Percentiles rank a stretch among this genome's conserved stretches.
Evolutionary conservation across 352 stramenopile genomes (phyloP).

Genomic region (Aphanomyces euteiches): DNA sequence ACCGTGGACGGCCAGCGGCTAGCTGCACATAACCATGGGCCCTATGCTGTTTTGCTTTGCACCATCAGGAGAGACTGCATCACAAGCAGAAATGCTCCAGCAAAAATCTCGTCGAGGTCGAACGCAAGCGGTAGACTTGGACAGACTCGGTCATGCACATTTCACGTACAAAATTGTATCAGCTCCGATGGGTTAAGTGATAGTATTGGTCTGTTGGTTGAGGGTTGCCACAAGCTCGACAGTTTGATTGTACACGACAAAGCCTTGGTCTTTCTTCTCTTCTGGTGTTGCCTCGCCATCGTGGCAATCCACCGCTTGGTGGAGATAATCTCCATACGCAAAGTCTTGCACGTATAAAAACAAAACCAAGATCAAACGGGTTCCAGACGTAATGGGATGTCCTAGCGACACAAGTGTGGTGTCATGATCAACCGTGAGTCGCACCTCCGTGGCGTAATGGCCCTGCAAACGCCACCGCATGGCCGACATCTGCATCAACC

Average conservation of each 20-base stretch:
- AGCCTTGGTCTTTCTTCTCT: not conserved
- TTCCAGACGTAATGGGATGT: constrained; percentile 33
- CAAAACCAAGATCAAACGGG: constrained; percentile 36
- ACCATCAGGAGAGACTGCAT: no score
- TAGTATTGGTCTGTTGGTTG: constrained; percentile 10
- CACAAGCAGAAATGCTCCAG: no score
- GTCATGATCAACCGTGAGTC: constrained; percentile 17
- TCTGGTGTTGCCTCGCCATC: constrained; percentile 33
- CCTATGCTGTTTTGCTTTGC: no score
- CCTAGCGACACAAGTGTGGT: constrained; percentile 13
- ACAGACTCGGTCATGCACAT: no score
- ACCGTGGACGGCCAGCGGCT: no score
- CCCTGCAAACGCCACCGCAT: constrained; percentile 35
- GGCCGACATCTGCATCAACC: constrained; percentile 31
- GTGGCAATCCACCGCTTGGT: constrained; percentile 44
- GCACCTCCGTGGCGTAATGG: constrained; percentile 28
- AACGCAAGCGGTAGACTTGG: no score
- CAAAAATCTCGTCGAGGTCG: no score
- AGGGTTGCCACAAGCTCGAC: constrained; percentile 24
- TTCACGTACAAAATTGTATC: not conserved
- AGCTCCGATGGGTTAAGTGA: not conserved
- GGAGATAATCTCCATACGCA: constrained; percentile 32
- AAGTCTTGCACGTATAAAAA: constrained; percentile 38
- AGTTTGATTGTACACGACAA: constrained; percentile 31
- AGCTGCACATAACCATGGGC: no score